These are phyloP conservation scores for Cyberlindnera amylophila DNA, from an alignment of 805 yeast genomes.

Conservation along the genomic window DNA sequence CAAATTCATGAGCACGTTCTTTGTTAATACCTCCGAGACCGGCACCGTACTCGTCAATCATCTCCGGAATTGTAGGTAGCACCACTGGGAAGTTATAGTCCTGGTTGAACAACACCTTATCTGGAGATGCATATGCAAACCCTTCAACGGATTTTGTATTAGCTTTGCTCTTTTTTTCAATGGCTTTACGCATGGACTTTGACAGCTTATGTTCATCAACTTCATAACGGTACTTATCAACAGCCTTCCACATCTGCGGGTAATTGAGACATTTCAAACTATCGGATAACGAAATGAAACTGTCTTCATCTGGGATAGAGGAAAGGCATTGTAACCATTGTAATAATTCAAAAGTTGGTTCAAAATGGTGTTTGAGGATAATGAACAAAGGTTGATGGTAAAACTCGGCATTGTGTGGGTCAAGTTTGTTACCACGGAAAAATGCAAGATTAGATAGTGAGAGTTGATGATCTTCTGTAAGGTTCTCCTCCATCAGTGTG, in stretches of 20 bases:
- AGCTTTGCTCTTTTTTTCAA: slow-evolving; percentile 14
- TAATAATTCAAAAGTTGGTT: slow-evolving; percentile 70
- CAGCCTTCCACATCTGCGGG: slow-evolving; percentile 62
- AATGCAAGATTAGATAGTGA: slow-evolving; percentile 11
- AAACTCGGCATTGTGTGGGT: slow-evolving; percentile 50
- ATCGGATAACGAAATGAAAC: slow-evolving; percentile 49
- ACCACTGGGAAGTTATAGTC: slow-evolving; percentile 19
- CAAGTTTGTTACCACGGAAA: slow-evolving; percentile 23
- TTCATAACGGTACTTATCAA: slow-evolving; percentile 80
- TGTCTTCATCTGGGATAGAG: slow-evolving; percentile 60
- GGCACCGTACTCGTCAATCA: slow-evolving; percentile 72
- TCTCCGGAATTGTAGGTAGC: slow-evolving; percentile 69
- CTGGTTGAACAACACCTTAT: slow-evolving; percentile 39
- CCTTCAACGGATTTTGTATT: slow-evolving; percentile 10
- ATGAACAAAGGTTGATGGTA: slow-evolving; percentile 62
- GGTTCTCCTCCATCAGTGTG: slow-evolving; percentile 31
- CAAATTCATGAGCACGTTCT: slow-evolving; percentile 51
- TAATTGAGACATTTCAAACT: slow-evolving; percentile 60
- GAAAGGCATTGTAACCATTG: slow-evolving; percentile 92
- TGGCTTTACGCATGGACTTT: slow-evolving; percentile 26
- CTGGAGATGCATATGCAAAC: slow-evolving; percentile 21
- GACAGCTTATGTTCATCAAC: slow-evolving; percentile 69
- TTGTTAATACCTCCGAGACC: slow-evolving; percentile 61
- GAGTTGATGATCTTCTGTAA: slow-evolving; percentile 1
- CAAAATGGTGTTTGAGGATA: slow-evolving; percentile 63